phyloP scores from a whole-genome alignment of 208 protist species.

The Leishmania martiniquensis region DNA sequence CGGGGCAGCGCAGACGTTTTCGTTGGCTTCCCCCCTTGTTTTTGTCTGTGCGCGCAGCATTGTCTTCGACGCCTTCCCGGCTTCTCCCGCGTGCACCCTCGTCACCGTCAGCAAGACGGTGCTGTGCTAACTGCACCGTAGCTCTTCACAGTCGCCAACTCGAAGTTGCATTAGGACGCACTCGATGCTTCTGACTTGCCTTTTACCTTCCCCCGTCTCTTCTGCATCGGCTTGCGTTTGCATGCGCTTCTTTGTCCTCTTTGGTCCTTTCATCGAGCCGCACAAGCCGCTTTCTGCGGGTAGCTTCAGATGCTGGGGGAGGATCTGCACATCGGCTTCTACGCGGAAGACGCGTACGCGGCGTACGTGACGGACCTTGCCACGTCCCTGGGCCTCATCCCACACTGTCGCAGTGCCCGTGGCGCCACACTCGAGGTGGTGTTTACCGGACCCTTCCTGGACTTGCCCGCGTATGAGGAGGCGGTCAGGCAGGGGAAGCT shows the following conservation, averaged over 20 bases:
- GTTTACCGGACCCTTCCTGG: slow-evolving; percentile 34
- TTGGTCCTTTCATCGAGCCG: neutral
- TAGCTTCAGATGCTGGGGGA: slow-evolving; percentile 25
- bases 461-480: slow-evolving; percentile 7
- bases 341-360: slow-evolving; percentile 58
- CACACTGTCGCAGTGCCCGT: slow-evolving; percentile 39
- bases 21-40: neutral
- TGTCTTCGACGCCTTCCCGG: neutral
- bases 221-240: neutral
- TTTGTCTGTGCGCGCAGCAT: neutral
- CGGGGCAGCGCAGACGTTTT: neutral
- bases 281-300: neutral
- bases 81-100: neutral
- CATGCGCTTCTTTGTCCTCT: neutral
- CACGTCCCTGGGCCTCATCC: slow-evolving; percentile 19
- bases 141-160: neutral
- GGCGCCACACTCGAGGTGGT: slow-evolving; percentile 49
- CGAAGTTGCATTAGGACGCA: neutral
- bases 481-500: neutral
- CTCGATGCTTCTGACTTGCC: neutral
- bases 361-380: slow-evolving; percentile 26
- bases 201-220: neutral
- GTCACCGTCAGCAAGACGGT: neutral
- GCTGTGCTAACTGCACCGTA: neutral
- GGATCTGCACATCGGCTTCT: slow-evolving; percentile 40